phyloP scores from a whole-genome alignment of 495 filamentous ascomycete species.

The Sphaerosporella brunnea region DNA sequence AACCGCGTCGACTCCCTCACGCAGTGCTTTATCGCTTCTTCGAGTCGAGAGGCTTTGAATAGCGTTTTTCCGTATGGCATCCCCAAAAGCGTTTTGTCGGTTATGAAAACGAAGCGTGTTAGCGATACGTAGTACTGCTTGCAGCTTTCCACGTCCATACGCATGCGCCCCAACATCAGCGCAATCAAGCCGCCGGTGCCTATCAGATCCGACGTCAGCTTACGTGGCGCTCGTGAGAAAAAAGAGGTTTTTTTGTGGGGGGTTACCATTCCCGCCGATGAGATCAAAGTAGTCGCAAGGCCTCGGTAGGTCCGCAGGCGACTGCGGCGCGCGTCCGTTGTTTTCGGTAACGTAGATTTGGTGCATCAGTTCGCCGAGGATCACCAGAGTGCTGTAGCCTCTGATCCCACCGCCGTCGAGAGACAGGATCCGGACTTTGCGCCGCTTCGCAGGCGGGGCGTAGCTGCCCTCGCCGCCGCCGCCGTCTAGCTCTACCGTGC shows the following conservation, averaged over 20 bases:
- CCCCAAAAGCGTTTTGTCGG: slow-evolving; percentile 89
- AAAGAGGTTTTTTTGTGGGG: no score
- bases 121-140: slow-evolving; percentile 90
- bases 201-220: slow-evolving; percentile 3
- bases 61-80: slow-evolving; percentile 84
- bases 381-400: slow-evolving; percentile 66
- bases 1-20: slow-evolving; percentile 43
- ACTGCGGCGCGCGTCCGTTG: slow-evolving; percentile 33
- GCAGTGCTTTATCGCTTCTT: slow-evolving; percentile 81
- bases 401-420: slow-evolving; percentile 93
- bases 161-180: slow-evolving; percentile 82
- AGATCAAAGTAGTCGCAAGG: slow-evolving; percentile 98
- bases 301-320: slow-evolving; percentile 80
- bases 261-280: slow-evolving; percentile 65
- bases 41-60: slow-evolving; percentile 89
- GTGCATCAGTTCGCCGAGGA: slow-evolving; percentile 59
- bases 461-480: slow-evolving; percentile 2
- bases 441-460: slow-evolving; percentile 44
- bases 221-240: no score
- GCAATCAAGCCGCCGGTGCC: slow-evolving; percentile 82
- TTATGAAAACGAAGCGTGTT: slow-evolving; percentile 87
- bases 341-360: slow-evolving; percentile 51
- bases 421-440: slow-evolving; percentile 77
- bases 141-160: slow-evolving; percentile 85
- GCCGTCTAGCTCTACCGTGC: slow-evolving; percentile 14